phyloP scores from a whole-genome alignment of 2,329 filamentous ascomycete species.

The Xylaria sp. region DNA sequence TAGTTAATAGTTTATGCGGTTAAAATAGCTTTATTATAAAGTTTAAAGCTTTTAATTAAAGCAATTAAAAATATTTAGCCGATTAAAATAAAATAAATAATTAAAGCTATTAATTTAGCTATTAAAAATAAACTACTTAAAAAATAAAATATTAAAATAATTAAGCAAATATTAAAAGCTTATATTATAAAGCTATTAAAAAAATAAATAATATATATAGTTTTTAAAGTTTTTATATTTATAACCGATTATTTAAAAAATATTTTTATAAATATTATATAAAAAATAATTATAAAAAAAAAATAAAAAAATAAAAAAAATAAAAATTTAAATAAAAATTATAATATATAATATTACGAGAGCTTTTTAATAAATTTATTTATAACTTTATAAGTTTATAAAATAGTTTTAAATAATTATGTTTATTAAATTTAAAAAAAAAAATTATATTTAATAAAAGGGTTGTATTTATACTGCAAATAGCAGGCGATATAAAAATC shows the following conservation, averaged over 20 bases:
- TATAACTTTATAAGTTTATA: no score
- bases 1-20: neutral
- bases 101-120: neutral
- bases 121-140: neutral
- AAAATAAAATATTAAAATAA: constrained; percentile 8
- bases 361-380: no score
- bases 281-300: constrained; percentile 19
- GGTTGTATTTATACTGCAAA: no score
- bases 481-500: no score
- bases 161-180: constrained; percentile 8
- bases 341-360: no score
- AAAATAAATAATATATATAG: constrained; percentile 10
- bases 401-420: no score
- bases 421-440: no score
- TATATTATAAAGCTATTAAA: constrained; percentile 8
- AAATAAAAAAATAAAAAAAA: constrained; percentile 6
- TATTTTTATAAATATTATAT: constrained; percentile 17
- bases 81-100: neutral
- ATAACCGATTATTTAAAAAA: constrained; percentile 8
- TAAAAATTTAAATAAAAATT: neutral
- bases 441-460: no score
- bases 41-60: neutral
- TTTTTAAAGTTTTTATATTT: neutral
- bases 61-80: neutral
- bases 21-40: neutral